Percentiles rank a stretch among this genome's conserved stretches.
Conservation (phyloP, 2,329 filamentous ascomycete genomes). For the Calonectria fujianensis region DNA sequence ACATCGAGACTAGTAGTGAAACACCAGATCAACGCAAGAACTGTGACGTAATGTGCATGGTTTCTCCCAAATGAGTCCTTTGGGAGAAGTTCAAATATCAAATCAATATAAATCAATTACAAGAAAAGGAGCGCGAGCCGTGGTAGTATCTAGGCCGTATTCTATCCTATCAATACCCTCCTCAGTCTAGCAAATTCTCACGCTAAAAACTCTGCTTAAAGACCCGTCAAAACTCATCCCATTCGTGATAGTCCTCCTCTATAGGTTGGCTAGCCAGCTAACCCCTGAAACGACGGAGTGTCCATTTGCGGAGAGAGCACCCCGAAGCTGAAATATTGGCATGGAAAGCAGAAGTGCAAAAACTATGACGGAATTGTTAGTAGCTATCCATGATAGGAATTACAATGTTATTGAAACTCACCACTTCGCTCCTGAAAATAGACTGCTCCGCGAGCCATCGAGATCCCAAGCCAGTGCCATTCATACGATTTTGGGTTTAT, state of each 20-base stretch:
- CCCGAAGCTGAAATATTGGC: background rate
- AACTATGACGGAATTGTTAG: background rate
- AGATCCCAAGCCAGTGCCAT: background rate
- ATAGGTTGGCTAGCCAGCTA: background rate
- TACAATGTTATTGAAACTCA: background rate
- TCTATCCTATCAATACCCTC: background rate
- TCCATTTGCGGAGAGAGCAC: background rate
- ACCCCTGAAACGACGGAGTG: background rate
- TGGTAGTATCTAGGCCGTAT: constrained; percentile 3
- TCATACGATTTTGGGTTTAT: background rate
- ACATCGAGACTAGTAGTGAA: too few species aligned
- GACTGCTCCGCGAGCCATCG: background rate
- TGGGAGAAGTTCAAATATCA: background rate
- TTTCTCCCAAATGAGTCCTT: too few species aligned
- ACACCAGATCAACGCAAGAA: background rate
- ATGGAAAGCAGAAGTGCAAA: background rate
- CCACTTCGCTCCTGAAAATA: background rate
- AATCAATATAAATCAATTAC: background rate
- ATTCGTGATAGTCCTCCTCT: background rate
- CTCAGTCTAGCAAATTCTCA: background rate
- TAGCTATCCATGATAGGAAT: background rate
- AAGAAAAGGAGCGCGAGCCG: constrained; percentile 5
- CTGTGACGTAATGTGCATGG: background rate
- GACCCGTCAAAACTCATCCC: background rate
- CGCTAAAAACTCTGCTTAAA: background rate